These are phyloP conservation scores for Phytophthora tubulina DNA, from an alignment of 352 stramenopile species.

Conservation along the genomic window DNA sequence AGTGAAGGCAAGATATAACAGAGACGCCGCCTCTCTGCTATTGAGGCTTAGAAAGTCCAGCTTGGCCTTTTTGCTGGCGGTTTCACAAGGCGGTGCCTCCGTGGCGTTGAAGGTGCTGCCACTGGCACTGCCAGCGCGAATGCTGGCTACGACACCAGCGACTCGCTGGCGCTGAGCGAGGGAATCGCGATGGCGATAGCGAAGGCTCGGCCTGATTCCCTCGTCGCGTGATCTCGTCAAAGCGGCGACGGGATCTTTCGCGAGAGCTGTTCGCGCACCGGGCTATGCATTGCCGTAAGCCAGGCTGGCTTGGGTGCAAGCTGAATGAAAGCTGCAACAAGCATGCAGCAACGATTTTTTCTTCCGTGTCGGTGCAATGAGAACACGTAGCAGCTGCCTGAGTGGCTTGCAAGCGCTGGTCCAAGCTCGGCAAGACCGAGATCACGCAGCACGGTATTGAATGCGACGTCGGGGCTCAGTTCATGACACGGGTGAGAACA, in stretches of 20 bases:
- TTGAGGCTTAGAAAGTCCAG: constrained; percentile 26
- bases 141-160: background rate
- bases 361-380: constrained; percentile 1
- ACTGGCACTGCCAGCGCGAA: background rate
- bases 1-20: constrained; percentile 16
- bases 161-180: no score
- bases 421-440: no score
- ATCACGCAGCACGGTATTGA: background rate
- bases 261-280: constrained; percentile 25
- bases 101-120: background rate
- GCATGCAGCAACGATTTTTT: background rate
- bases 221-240: constrained; percentile 16
- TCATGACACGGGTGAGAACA: background rate
- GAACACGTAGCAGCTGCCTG: background rate
- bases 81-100: constrained; percentile 10
- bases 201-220: background rate
- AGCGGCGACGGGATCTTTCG: constrained; percentile 8
- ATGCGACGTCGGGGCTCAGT: background rate
- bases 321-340: background rate
- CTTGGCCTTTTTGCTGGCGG: constrained; percentile 24
- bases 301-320: background rate
- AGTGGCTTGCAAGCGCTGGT: background rate
- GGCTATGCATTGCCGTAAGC: constrained; percentile 22
- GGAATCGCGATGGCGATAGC: background rate
- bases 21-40: constrained; percentile 19